These are phyloP conservation scores for Globisporangium carolinianum DNA, from an alignment of 352 stramenopile species.

Conservation along the genomic window DNA sequence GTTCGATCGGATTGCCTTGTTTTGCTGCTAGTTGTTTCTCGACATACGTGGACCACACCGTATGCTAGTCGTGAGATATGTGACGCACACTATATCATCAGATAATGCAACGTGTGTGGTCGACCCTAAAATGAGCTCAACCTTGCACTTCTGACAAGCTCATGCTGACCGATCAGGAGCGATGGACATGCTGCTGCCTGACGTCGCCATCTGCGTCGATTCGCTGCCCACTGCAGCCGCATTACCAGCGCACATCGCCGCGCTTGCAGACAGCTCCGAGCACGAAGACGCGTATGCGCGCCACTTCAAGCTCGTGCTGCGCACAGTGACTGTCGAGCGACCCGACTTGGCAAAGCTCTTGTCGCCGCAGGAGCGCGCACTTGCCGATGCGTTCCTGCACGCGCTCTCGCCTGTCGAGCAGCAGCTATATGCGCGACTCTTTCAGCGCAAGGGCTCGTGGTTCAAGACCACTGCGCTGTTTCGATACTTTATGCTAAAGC, in stretches of 20 bases:
- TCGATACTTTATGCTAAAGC: conserved; percentile 33
- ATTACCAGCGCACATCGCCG: background rate
- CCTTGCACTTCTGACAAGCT: no score
- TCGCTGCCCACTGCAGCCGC: background rate
- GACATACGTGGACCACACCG: no score
- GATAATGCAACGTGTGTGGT: no score
- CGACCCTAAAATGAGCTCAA: no score
- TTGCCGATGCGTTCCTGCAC: conserved; percentile 40
- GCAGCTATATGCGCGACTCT: conserved; percentile 67
- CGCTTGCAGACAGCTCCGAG: conserved; percentile 5
- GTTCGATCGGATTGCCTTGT: no score
- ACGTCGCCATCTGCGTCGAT: no score
- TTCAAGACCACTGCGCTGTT: conserved; percentile 60
- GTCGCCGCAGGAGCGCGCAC: conserved; percentile 27
- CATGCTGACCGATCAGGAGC: no score
- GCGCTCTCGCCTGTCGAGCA: conserved; percentile 41
- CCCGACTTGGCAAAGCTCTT: conserved; percentile 45
- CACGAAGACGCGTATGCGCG: conserved; percentile 55
- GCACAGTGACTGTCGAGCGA: conserved; percentile 30
- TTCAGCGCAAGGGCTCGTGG: conserved; percentile 75
- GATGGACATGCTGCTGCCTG: no score
- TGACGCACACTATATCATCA: no score
- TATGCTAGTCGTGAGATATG: no score
- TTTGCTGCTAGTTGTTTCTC: no score
- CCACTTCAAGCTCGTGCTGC: conserved; percentile 57